phyloP scores from a whole-genome alignment of 148 eudicot genomes.

The Cornus kousa region DNA sequence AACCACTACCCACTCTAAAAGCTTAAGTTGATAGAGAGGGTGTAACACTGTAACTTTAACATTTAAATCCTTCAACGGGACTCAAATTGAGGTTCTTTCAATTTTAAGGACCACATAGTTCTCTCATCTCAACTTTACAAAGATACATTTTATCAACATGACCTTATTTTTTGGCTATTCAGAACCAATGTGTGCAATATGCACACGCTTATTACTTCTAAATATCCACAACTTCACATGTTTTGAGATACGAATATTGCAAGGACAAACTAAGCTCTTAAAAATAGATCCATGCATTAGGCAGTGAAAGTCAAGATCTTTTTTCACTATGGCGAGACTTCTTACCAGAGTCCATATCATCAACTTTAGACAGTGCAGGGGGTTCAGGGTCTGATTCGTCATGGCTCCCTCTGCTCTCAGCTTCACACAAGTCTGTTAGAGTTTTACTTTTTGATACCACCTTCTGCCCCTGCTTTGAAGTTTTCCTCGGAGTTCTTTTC shows the following conservation, averaged over 20 bases:
- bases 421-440: slow-evolving; percentile 30
- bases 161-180: neutral
- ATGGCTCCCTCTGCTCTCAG: slow-evolving; percentile 33
- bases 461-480: slow-evolving; percentile 37
- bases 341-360: slow-evolving; percentile 52
- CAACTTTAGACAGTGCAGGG: slow-evolving; percentile 34
- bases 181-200: neutral
- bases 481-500: slow-evolving; percentile 60
- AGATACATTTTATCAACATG: neutral
- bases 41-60: too few species aligned
- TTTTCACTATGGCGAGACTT: slow-evolving; percentile 3
- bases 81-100: too few species aligned
- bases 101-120: neutral
- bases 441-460: slow-evolving; percentile 28
- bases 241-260: neutral
- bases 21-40: too few species aligned
- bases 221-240: neutral
- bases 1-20: too few species aligned
- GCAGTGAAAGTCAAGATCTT: neutral
- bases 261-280: neutral
- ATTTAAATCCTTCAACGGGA: too few species aligned
- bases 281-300: neutral
- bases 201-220: neutral
- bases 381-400: slow-evolving; percentile 41
- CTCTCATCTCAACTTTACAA: neutral